A percentile compares a stretch with the other conserved stretches of the same genome.
These are phyloP conservation scores for Leccinum variicolor DNA, from an alignment of 768 basidiomycete species.

Conservation along the genomic window DNA sequence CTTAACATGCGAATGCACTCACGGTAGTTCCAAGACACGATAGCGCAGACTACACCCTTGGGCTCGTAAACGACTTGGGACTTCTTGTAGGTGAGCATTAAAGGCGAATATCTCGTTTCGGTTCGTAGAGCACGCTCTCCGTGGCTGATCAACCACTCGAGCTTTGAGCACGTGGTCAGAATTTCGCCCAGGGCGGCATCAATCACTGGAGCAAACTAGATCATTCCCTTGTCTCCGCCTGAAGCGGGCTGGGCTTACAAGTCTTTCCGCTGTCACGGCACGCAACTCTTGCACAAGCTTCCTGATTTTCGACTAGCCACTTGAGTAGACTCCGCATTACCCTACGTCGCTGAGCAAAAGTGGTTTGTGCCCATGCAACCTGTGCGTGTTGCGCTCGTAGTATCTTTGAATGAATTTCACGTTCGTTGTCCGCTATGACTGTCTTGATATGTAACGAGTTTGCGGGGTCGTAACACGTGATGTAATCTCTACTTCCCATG, in stretches of 20 bases:
- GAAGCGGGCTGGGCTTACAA: constrained; percentile 43
- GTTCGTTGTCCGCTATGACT: constrained; percentile 66
- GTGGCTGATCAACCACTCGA: constrained; percentile 87
- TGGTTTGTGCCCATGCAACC: constrained; percentile 65
- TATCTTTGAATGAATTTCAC: constrained; percentile 76
- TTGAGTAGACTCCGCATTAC: constrained; percentile 85
- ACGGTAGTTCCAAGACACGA: constrained; percentile 98
- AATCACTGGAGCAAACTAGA: constrained; percentile 54
- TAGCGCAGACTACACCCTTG: constrained; percentile 86
- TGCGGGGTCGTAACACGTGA: constrained; percentile 92
- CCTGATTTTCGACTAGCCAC: constrained; percentile 92
- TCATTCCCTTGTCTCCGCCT: not conserved
- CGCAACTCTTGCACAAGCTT: constrained; percentile 79
- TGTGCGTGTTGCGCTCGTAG: constrained; percentile 62
- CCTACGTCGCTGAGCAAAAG: constrained; percentile 74
- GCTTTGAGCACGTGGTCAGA: constrained; percentile 89
- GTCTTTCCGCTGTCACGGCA: constrained; percentile 97
- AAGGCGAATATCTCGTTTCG: constrained; percentile 62
- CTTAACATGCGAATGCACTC: constrained; percentile 19
- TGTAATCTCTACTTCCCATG: constrained; percentile 55
- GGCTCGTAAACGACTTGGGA: constrained; percentile 85
- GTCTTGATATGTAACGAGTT: constrained; percentile 82
- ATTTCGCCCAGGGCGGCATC: constrained; percentile 96
- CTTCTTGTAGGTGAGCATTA: constrained; percentile 73
- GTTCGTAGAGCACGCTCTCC: constrained; percentile 78